These are phyloP conservation scores for Orobanche coerulescens DNA, from an alignment of 257 asterid species.

Conservation along the genomic window DNA sequence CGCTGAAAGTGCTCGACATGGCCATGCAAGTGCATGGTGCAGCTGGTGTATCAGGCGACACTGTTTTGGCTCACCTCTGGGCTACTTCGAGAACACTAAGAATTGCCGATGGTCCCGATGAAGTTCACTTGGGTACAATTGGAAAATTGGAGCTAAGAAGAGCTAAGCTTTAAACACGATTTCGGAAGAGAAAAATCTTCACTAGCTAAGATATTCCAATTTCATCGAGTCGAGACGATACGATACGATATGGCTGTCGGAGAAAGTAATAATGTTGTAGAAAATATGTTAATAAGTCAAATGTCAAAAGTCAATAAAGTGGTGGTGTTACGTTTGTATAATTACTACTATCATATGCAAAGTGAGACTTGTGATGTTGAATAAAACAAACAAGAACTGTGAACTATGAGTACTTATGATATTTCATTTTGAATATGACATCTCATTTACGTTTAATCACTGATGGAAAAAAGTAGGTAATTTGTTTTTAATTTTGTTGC, in stretches of 20 bases:
- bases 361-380: neutral
- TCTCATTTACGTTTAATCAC: too few species aligned
- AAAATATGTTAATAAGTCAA: neutral
- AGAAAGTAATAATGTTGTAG: neutral
- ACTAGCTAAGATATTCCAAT: neutral
- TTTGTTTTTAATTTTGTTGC: too few species aligned
- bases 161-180: slow-evolving; percentile 51
- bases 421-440: too few species aligned
- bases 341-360: too few species aligned
- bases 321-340: neutral
- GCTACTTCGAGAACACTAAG: slow-evolving; percentile 79
- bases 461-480: too few species aligned
- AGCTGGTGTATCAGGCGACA: slow-evolving; percentile 88
- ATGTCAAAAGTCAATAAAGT: neutral
- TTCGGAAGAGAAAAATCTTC: neutral
- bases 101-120: slow-evolving; percentile 97
- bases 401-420: too few species aligned
- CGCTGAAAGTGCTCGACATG: slow-evolving; percentile 75
- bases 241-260: neutral
- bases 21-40: slow-evolving; percentile 99
- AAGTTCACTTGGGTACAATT: slow-evolving; percentile 86
- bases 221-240: too few species aligned
- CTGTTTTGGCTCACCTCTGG: slow-evolving; percentile 79
- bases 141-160: slow-evolving; percentile 73
- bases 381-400: too few species aligned